Evolutionary conservation across 2,329 filamentous ascomycete genomes (phyloP), one percentile per base, ranked within the genome.

Genomic region (Blumeriella jaapii): DNA sequence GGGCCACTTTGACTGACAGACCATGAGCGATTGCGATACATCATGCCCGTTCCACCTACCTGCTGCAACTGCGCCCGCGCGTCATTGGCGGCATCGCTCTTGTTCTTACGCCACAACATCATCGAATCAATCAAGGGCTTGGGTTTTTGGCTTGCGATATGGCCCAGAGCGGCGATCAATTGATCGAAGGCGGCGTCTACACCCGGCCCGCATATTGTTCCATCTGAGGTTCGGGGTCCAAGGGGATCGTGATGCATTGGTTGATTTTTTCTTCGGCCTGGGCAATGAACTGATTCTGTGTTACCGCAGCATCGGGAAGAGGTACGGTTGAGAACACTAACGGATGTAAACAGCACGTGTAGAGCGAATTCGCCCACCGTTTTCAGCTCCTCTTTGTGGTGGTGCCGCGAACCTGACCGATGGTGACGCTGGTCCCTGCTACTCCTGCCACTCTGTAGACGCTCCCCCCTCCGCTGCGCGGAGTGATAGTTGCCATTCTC

Each of bases 351-450:
- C 27, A 98, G 66, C 50, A 96, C 89, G 60, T 96, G 89, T 41
- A 98, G 66, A 13, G 91, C 91, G 70, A 94, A 96, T 64, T 98
- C 91, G 36, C 86, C 87, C n/a, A 95, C 87, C 0, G 87, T 95
- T 60, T 89, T 93, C 46, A 81, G 74, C 45, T 93, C 84, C 34
- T 80, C 74, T 48, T 74, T 73, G 49, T 77, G 67, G 34, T 68
- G 63, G 50, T 79, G 74, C 36, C 74, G 70, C 32, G 78, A 78
- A 40, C 68, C 59, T 23, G 69, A 71, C 46, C 69, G 71, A 53
- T 87, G 76, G 53, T 82, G 79, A 5, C 69, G 64, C 55, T 84
- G 78, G 43, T 86, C 81, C 51, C 79, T 73, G 46, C 79, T 75
- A 56, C 75, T 82, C 56, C 74, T 82, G 37, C 65, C 67, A 50